phyloP scores from a whole-genome alignment of 306 rosid genomes.

The Ammopiptanthus mongolicus region DNA sequence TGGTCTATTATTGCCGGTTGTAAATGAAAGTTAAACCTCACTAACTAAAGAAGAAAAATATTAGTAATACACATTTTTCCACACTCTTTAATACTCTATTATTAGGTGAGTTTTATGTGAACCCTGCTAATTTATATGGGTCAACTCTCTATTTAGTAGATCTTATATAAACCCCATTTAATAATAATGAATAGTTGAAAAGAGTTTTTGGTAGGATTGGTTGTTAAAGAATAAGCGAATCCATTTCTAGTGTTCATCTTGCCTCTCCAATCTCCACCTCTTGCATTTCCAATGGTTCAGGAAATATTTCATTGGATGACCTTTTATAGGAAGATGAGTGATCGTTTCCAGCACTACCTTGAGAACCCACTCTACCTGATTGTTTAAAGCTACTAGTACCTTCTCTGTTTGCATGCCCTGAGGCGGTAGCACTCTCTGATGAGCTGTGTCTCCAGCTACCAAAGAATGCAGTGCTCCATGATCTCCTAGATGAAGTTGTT shows the following conservation, averaged over 20 bases:
- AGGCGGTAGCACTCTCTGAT: constrained; percentile 49
- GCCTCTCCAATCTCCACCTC: constrained; percentile 43
- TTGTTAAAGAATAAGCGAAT: constrained; percentile 14
- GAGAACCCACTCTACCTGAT: constrained; percentile 61
- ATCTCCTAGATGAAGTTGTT: constrained; percentile 72
- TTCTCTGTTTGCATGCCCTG: constrained; percentile 43
- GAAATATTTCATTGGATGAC: constrained; percentile 79
- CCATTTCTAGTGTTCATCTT: constrained; percentile 35
- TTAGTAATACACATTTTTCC: neutral
- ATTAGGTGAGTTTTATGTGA: neutral
- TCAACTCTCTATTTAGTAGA: too few species aligned
- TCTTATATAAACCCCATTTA: neutral
- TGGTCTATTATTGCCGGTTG: too few species aligned
- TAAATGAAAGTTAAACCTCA: too few species aligned
- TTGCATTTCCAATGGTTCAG: constrained; percentile 74
- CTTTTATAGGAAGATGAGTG: constrained; percentile 74
- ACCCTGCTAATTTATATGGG: neutral
- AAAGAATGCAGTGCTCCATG: constrained; percentile 79
- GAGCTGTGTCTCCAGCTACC: constrained; percentile 95
- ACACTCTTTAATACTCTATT: neutral
- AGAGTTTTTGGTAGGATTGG: too few species aligned
- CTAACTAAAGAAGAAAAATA: neutral
- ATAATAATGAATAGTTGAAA: too few species aligned
- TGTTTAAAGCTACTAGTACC: constrained; percentile 43
- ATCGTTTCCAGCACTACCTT: constrained; percentile 69